Evolutionary conservation across 2,329 filamentous ascomycete genomes (phyloP).

Genomic region (Amesomyces nigricolor): DNA sequence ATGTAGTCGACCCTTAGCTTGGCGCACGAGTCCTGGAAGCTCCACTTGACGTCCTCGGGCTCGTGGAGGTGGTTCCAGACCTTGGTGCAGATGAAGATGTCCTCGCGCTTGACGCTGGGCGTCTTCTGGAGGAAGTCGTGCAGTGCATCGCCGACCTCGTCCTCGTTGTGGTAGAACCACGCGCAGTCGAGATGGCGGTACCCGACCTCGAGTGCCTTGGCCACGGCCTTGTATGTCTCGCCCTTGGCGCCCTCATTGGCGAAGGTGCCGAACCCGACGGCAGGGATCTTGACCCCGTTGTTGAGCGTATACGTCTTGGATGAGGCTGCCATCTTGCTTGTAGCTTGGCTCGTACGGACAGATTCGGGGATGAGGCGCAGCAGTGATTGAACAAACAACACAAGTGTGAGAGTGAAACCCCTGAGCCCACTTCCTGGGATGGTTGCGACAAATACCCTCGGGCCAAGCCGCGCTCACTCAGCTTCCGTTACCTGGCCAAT

Average conservation of each 20-base stretch:
- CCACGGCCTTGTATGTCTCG: conserved; percentile 59
- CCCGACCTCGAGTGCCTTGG: conserved; percentile 54
- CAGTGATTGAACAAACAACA: neutral
- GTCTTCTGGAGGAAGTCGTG: conserved; percentile 39
- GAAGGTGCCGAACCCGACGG: conserved; percentile 60
- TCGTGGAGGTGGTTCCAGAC: conserved; percentile 63
- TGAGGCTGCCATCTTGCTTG: conserved; percentile 14
- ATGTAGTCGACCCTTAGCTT: conserved; percentile 49
- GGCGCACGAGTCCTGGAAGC: conserved; percentile 46
- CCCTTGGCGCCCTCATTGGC: conserved; percentile 58
- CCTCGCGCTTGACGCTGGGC: conserved; percentile 43
- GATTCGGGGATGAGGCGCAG: neutral
- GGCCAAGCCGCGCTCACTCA: neutral
- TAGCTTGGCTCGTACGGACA: neutral
- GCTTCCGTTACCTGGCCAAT: neutral
- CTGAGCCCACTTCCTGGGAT: conserved; percentile 11
- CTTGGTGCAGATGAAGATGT: conserved; percentile 62
- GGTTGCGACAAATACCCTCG: conserved; percentile 10
- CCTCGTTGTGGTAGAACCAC: conserved; percentile 65
- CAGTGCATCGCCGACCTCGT: conserved; percentile 53
- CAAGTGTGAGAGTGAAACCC: neutral
- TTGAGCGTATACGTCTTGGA: conserved; percentile 40
- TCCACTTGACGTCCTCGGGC: conserved; percentile 50
- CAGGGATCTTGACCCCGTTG: conserved; percentile 54
- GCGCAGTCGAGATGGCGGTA: conserved; percentile 65